Conservation (phyloP, 305 asterid genomes). For the Fraxinus nigra region DNA sequence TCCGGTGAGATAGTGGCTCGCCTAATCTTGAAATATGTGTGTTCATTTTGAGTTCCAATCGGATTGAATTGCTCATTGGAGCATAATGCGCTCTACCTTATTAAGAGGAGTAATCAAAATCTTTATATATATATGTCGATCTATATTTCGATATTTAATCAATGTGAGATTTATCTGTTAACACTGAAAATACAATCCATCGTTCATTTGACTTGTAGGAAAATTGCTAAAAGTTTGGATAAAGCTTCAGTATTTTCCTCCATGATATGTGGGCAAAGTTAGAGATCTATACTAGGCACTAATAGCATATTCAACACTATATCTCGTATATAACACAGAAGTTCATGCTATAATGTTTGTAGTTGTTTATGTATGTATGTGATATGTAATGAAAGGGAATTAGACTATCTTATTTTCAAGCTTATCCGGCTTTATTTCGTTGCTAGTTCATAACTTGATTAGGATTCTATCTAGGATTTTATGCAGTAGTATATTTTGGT, state of each 20-base stretch:
- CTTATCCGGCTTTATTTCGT: background rate
- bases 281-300: background rate
- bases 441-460: background rate
- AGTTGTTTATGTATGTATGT: background rate
- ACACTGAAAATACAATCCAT: background rate
- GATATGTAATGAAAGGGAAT: background rate
- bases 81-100: no score
- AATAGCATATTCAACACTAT: background rate
- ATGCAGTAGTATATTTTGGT: background rate
- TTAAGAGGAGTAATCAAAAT: background rate
- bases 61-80: no score
- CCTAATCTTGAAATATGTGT: no score
- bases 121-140: background rate
- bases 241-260: background rate
- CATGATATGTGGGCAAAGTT: background rate
- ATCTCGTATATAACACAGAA: background rate
- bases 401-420: background rate
- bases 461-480: background rate
- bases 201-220: background rate
- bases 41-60: no score
- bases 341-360: background rate
- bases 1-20: no score
- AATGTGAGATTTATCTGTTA: background rate
- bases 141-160: background rate
- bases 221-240: background rate